phyloP scores from a whole-genome alignment of 371 early-diverging fungal species.

The Syncephalastrum contaminatum region DNA sequence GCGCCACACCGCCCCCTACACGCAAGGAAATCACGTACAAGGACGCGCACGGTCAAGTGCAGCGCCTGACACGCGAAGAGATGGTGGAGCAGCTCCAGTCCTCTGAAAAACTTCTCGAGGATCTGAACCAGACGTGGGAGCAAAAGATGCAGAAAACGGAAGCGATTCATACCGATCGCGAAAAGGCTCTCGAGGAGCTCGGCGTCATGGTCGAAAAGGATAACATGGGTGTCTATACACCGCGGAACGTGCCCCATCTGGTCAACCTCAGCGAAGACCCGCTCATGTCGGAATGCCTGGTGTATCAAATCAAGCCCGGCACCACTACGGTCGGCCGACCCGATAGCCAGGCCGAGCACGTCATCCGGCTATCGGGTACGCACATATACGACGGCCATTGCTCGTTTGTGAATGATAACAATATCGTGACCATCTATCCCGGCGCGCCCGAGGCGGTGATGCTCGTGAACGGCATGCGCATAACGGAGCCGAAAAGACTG shows the following conservation, averaged over 20 bases:
- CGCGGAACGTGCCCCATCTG: constrained; percentile 79
- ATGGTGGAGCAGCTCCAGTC: constrained; percentile 56
- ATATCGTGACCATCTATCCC: constrained; percentile 64
- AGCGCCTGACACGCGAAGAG: constrained; percentile 52
- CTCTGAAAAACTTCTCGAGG: constrained; percentile 33
- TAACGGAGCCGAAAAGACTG: constrained; percentile 55
- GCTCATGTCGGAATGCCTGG: constrained; percentile 82
- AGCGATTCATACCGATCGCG: constrained; percentile 69
- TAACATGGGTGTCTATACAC: constrained; percentile 77
- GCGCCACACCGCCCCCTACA: neutral
- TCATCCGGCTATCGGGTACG: constrained; percentile 71
- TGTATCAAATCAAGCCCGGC: constrained; percentile 82
- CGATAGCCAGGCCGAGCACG: constrained; percentile 46
- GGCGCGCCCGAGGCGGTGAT: constrained; percentile 46
- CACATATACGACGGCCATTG: constrained; percentile 77
- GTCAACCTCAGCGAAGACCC: constrained; percentile 90
- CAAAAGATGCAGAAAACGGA: constrained; percentile 68
- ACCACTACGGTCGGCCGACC: constrained; percentile 67
- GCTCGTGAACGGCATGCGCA: constrained; percentile 73
- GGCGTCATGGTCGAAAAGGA: constrained; percentile 76
- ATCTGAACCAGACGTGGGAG: constrained; percentile 60
- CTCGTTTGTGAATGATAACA: constrained; percentile 63
- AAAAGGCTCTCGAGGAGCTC: constrained; percentile 74
- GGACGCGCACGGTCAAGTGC: constrained; percentile 27
- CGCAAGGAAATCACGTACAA: constrained; percentile 26